phyloP scores from a whole-genome alignment of 2,329 filamentous ascomycete species.

The Fusarium sp. region DNA sequence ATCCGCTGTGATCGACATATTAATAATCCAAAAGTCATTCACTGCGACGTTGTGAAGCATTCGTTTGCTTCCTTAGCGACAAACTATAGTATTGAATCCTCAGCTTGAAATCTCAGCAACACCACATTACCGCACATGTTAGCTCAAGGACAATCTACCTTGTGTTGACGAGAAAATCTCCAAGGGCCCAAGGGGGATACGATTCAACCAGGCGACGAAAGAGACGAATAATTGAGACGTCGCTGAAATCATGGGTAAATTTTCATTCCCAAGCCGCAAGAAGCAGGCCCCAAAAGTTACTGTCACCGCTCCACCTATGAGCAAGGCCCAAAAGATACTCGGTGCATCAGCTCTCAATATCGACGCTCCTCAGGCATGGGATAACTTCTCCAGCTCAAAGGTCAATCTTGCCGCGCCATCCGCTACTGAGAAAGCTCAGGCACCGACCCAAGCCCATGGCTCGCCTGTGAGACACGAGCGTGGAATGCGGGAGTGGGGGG shows the following conservation, averaged over 20 bases:
- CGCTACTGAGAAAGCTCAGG: conserved; percentile 27
- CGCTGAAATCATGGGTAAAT: conserved; percentile 47
- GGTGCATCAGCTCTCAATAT: conserved; percentile 46
- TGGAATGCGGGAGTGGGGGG: conserved; percentile 44
- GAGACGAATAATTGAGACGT: conserved; percentile 11
- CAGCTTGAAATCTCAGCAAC: conserved; percentile 12
- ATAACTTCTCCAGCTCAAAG: conserved; percentile 43
- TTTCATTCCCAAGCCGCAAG: conserved; percentile 49
- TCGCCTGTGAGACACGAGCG: conserved; percentile 30
- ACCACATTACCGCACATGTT: conserved; percentile 43
- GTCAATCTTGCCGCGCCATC: conserved; percentile 37
- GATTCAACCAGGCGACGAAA: conserved; percentile 30
- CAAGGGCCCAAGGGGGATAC: conserved; percentile 39
- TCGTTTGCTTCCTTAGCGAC: neutral
- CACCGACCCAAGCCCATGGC: conserved; percentile 21
- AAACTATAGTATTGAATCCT: conserved; percentile 7
- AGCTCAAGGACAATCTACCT: conserved; percentile 33
- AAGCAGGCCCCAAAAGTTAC: conserved; percentile 49
- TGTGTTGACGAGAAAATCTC: conserved; percentile 43
- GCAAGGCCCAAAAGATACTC: conserved; percentile 49
- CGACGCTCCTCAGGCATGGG: conserved; percentile 39
- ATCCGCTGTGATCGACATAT: conserved; percentile 12
- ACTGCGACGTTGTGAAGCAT: conserved; percentile 4
- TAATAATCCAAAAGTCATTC: conserved; percentile 5
- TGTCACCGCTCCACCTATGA: conserved; percentile 47